Conservation (phyloP, 1,139 yeast genomes). For the Arxiozyma bovina region DNA sequence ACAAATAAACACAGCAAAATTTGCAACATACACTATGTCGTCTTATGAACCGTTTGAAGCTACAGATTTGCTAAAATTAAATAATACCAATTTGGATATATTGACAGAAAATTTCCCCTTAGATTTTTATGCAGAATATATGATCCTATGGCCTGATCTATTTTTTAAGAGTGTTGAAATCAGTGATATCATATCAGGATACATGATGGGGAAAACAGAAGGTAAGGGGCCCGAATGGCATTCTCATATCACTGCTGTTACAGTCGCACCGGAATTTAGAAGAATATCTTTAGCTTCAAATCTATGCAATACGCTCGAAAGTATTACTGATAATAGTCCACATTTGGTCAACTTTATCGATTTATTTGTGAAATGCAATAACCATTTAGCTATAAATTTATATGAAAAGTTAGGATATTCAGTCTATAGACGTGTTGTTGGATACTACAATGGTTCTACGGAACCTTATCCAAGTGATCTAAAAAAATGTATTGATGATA, state of each 20-base stretch:
- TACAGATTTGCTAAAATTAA: conserved; percentile 65
- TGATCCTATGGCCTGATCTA: conserved; percentile 79
- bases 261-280: conserved; percentile 74
- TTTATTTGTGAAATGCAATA: conserved; percentile 81
- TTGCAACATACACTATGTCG: conserved; percentile 20
- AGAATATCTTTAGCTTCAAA: conserved; percentile 74
- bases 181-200: conserved; percentile 44
- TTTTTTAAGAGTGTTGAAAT: conserved; percentile 66
- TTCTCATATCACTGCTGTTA: conserved; percentile 93
- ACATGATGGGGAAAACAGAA: conserved; percentile 96
- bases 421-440: conserved; percentile 80
- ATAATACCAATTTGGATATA: conserved; percentile 74
- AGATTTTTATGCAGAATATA: conserved; percentile 75
- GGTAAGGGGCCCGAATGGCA: conserved; percentile 86
- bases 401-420: conserved; percentile 82
- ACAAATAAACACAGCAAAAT: too few species aligned
- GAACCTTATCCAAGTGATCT: conserved; percentile 35
- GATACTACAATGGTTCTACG: conserved; percentile 53
- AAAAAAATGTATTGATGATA: conserved; percentile 46
- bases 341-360: conserved; percentile 78
- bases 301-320: conserved; percentile 64
- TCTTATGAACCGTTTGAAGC: conserved; percentile 62
- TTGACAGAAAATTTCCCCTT: conserved; percentile 84
- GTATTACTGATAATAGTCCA: conserved; percentile 60
- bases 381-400: conserved; percentile 65